Evolutionary conservation across 495 filamentous ascomycete species (phyloP).

Genomic region (Evansstolkia leycettana): DNA sequence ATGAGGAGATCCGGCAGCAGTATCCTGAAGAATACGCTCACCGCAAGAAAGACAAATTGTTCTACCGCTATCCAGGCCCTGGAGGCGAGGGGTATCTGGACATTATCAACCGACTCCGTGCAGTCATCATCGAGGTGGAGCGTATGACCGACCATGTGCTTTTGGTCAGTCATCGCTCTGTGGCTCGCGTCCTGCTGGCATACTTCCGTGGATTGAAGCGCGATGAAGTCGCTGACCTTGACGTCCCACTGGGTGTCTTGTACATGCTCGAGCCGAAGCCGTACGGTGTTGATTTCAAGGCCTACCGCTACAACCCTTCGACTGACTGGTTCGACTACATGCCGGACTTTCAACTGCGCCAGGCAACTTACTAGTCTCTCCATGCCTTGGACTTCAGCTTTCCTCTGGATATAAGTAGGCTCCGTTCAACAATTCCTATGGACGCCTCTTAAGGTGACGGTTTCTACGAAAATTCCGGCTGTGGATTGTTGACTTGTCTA

Average conservation of each 20-base stretch:
- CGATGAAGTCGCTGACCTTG: conserved; percentile 83
- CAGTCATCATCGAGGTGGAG: conserved; percentile 94
- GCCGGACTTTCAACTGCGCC: conserved; percentile 59
- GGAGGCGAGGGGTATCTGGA: conserved; percentile 95
- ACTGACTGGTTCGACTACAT: conserved; percentile 71
- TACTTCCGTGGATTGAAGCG: conserved; percentile 89
- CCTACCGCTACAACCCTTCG: conserved; percentile 72
- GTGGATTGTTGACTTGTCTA: too few relatives aligned
- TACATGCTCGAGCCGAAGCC: conserved; percentile 95
- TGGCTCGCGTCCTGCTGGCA: conserved; percentile 82
- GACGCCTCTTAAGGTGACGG: too few relatives aligned
- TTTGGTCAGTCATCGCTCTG: conserved; percentile 78
- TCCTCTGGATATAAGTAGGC: too few relatives aligned
- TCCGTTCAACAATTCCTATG: too few relatives aligned
- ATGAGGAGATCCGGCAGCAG: conserved; percentile 67
- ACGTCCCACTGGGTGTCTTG: conserved; percentile 82
- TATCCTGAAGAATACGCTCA: conserved; percentile 66
- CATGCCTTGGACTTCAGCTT: not conserved
- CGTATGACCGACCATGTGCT: conserved; percentile 91
- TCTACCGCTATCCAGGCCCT: conserved; percentile 87
- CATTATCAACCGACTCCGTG: conserved; percentile 87
- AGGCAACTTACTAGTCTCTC: conserved; percentile 26
- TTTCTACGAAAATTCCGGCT: too few relatives aligned
- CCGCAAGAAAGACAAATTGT: conserved; percentile 70
- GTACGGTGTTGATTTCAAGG: conserved; percentile 93